A percentile compares a stretch with the other conserved stretches of the same genome.
These are phyloP conservation scores for Podospora sp. DNA, from an alignment of 495 filamentous ascomycete genomes.

Conservation along the genomic window DNA sequence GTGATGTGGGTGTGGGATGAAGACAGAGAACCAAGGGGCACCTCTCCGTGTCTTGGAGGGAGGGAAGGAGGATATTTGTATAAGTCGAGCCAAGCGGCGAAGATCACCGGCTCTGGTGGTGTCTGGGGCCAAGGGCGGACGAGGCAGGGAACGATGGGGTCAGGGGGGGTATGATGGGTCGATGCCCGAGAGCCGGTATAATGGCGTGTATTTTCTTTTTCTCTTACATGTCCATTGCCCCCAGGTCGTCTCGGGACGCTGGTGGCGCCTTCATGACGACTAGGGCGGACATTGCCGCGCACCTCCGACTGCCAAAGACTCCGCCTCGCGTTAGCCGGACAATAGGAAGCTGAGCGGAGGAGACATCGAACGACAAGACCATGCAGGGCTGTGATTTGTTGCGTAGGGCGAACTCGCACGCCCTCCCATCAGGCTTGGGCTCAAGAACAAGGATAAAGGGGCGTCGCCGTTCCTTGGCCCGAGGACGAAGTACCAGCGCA, in stretches of 20 bases:
- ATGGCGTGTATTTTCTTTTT: conserved; percentile 25
- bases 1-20: conserved; percentile 5
- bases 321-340: conserved; percentile 17
- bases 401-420: conserved; percentile 19
- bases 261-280: conserved; percentile 30
- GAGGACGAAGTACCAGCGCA: conserved; percentile 27
- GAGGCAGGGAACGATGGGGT: conserved; percentile 27
- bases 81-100: conserved; percentile 20
- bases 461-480: conserved; percentile 25
- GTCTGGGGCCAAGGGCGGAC: conserved; percentile 18
- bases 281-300: conserved; percentile 25
- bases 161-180: conserved; percentile 25
- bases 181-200: conserved; percentile 27
- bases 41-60: background rate
- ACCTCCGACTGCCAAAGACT: conserved; percentile 26
- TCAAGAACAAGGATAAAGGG: conserved; percentile 15
- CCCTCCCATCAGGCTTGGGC: conserved; percentile 20
- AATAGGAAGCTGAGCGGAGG: conserved; percentile 27
- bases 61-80: conserved; percentile 36
- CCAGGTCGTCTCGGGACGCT: conserved; percentile 17
- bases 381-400: conserved; percentile 23
- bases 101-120: conserved; percentile 15
- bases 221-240: conserved; percentile 15
- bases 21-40: background rate
- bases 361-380: conserved; percentile 14